These are phyloP conservation scores for Coemansia sp. DNA, from an alignment of 192 early-diverging fungal genomes.

Conservation along the genomic window DNA sequence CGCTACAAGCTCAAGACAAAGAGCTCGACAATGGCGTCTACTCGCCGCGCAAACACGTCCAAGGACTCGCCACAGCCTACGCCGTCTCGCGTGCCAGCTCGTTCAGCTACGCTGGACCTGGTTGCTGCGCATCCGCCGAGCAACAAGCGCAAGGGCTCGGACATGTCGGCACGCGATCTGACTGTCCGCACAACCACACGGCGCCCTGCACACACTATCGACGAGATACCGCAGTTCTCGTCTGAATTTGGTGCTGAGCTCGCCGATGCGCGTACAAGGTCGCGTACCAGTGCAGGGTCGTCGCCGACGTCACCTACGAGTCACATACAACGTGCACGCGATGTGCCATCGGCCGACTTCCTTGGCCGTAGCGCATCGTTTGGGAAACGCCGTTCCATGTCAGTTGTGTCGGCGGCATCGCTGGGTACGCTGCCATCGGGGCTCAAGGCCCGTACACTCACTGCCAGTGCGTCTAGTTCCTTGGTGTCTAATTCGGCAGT, in stretches of 20 bases:
- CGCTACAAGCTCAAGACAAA: constrained; percentile 53
- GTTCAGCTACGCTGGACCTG: neutral
- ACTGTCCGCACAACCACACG: neutral
- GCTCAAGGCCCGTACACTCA: neutral
- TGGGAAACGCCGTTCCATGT: constrained; percentile 46
- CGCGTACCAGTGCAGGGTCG: constrained; percentile 32
- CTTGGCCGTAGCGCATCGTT: constrained; percentile 11
- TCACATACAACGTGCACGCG: neutral
- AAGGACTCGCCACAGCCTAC: constrained; percentile 6
- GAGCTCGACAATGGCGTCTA: constrained; percentile 33
- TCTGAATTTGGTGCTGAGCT: constrained; percentile 18
- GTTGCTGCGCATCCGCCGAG: constrained; percentile 1
- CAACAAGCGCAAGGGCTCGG: constrained; percentile 24
- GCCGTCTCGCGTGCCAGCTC: neutral
- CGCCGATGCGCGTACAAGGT: constrained; percentile 15
- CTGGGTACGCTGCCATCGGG: neutral
- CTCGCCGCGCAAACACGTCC: constrained; percentile 29
- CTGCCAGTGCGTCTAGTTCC: neutral
- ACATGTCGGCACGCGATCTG: constrained; percentile 10
- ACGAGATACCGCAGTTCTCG: constrained; percentile 42
- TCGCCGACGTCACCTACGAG: constrained; percentile 21
- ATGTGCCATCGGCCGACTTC: neutral
- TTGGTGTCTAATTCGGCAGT: neutral
- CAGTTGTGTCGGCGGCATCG: constrained; percentile 32
- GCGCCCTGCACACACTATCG: constrained; percentile 27